Evolutionary conservation across 2,329 filamentous ascomycete species (phyloP).

Genomic region (Arthrinium phaeospermum): DNA sequence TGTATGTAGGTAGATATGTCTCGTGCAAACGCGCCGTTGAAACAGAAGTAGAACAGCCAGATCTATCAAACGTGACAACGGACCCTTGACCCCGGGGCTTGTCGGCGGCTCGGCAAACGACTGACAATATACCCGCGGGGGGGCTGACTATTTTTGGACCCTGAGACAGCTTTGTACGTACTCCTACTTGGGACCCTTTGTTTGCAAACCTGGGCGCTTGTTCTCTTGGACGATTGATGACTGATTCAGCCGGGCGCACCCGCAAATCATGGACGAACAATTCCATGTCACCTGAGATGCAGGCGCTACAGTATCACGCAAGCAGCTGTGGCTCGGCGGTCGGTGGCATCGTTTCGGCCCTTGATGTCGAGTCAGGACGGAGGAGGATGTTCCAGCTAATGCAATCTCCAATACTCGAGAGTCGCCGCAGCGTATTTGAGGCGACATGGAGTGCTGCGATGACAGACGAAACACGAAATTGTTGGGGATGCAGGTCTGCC

Average conservation of each 20-base stretch:
- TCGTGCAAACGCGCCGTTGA: conserved; percentile 2
- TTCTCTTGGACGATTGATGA: neutral
- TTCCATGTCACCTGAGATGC: neutral
- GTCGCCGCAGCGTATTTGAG: neutral
- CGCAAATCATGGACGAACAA: neutral
- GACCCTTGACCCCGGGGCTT: neutral
- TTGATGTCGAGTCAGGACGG: neutral
- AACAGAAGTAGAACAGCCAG: neutral
- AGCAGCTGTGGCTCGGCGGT: neutral
- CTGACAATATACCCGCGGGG: neutral
- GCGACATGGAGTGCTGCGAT: neutral
- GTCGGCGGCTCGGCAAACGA: conserved; percentile 4
- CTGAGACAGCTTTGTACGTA: conserved; percentile 9
- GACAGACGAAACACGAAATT: neutral
- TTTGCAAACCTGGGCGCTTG: conserved; percentile 1
- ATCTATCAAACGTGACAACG: conserved; percentile 7
- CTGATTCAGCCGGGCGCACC: conserved; percentile 9
- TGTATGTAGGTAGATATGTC: neutral
- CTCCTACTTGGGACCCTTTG: neutral
- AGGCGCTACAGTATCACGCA: neutral
- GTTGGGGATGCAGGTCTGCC: conserved; percentile 8
- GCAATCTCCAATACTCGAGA: neutral
- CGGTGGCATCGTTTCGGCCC: neutral
- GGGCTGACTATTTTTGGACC: neutral
- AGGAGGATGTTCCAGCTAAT: neutral